Conservation (phyloP, 2,329 filamentous ascomycete species). For the Didymella pinodella region DNA sequence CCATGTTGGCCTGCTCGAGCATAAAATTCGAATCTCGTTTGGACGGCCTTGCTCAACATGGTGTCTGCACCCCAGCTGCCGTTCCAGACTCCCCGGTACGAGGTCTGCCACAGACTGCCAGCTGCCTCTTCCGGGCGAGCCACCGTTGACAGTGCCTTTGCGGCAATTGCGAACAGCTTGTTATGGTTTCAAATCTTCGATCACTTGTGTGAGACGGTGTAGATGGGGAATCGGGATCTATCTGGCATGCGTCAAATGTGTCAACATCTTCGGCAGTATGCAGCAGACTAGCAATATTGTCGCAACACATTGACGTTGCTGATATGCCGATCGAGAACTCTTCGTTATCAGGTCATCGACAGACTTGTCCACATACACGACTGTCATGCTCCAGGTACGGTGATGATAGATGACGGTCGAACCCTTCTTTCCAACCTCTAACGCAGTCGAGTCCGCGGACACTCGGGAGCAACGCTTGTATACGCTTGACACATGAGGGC, state of each 20-base stretch:
- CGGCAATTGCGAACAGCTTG: constrained; percentile 35
- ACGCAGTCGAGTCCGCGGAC: constrained; percentile 5
- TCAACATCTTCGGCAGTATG: constrained; percentile 23
- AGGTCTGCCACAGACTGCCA: constrained; percentile 32
- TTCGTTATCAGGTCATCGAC: constrained; percentile 15
- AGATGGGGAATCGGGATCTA: constrained; percentile 20
- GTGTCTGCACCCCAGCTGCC: constrained; percentile 26
- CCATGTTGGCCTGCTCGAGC: constrained; percentile 35
- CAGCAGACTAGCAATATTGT: constrained; percentile 15
- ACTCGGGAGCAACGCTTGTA: constrained; percentile 13
- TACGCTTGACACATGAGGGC: constrained; percentile 14
- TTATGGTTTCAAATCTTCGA: constrained; percentile 36
- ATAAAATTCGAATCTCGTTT: constrained; percentile 45
- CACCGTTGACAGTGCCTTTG: constrained; percentile 33
- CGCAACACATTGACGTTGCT: constrained; percentile 9
- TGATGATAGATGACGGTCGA: constrained; percentile 1
- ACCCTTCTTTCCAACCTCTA: constrained; percentile 11
- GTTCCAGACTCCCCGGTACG: constrained; percentile 37
- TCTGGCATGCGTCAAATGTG: constrained; percentile 28
- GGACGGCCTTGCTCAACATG: constrained; percentile 26
- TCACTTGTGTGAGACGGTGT: constrained; percentile 13
- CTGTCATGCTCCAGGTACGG: constrained; percentile 25
- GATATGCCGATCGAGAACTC: constrained; percentile 19
- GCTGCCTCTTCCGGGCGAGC: constrained; percentile 40
- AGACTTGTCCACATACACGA: constrained; percentile 9